Conservation (phyloP, 306 rosid species). For the Cucurbita pepo region DNA sequence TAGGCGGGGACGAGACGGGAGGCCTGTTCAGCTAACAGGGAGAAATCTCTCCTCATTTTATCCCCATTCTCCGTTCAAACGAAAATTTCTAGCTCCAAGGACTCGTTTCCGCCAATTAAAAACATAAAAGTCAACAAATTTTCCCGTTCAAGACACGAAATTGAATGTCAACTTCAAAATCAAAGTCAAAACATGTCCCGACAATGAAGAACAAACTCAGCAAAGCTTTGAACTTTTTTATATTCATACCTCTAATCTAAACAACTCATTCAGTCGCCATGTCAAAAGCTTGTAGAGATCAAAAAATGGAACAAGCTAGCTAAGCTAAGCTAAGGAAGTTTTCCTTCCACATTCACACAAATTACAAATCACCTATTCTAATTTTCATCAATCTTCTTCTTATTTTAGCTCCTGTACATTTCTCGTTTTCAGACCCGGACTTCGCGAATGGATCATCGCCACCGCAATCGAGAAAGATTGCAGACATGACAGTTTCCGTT, state of each 20-base stretch:
- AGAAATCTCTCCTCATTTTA: too few relatives aligned
- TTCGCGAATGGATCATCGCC: conserved; percentile 57
- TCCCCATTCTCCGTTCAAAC: too few relatives aligned
- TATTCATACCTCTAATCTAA: background rate
- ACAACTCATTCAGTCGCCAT: background rate
- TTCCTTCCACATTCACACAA: background rate
- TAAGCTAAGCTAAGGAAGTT: background rate
- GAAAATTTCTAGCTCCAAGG: too few relatives aligned
- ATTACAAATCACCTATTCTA: background rate
- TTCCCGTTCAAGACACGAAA: background rate
- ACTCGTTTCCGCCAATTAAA: background rate
- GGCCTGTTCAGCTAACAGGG: too few relatives aligned
- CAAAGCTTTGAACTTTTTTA: background rate
- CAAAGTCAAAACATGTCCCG: too few relatives aligned
- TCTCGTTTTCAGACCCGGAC: conserved; percentile 52
- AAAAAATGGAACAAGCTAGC: background rate
- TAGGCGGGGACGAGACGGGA: too few relatives aligned
- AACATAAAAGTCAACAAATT: background rate
- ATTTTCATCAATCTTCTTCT: conserved; percentile 14
- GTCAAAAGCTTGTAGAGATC: background rate
- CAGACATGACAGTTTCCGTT: conserved; percentile 42
- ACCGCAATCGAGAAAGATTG: conserved; percentile 85
- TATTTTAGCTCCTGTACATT: conserved; percentile 24
- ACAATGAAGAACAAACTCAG: background rate
- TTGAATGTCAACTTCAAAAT: background rate